Percentiles rank a stretch among this genome's conserved stretches.
Evolutionary conservation across 331 rosid genomes (phyloP).

Genomic region (Ulmus americana): DNA sequence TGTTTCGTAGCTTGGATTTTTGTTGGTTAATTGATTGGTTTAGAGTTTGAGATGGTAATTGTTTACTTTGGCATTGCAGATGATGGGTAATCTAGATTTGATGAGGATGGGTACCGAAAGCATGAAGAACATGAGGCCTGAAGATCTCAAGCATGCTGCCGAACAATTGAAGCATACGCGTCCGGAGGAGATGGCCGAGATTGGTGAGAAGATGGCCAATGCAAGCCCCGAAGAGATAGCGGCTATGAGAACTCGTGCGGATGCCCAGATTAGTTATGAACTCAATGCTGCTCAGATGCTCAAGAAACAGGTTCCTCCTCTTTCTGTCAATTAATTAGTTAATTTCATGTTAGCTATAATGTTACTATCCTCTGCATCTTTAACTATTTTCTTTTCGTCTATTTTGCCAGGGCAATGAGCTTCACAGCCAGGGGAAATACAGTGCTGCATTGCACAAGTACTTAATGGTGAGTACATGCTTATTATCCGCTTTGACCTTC

Average conservation of each 20-base stretch:
- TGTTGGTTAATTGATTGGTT: too few relatives aligned
- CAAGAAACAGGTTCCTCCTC: slow-evolving; percentile 61
- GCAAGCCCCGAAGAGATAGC: slow-evolving; percentile 81
- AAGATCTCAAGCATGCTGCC: slow-evolving; percentile 73
- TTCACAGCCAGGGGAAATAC: slow-evolving; percentile 75
- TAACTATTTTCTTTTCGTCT: slow-evolving; percentile 15
- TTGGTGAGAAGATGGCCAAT: slow-evolving; percentile 83
- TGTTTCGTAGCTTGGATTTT: too few relatives aligned
- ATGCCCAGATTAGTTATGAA: slow-evolving; percentile 63
- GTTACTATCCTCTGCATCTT: neutral
- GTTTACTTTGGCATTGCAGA: slow-evolving; percentile 39
- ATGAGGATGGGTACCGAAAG: slow-evolving; percentile 89
- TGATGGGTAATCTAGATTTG: slow-evolving; percentile 91
- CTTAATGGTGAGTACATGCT: slow-evolving; percentile 49
- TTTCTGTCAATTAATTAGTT: neutral
- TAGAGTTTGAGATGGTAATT: slow-evolving; percentile 10
- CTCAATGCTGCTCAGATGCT: slow-evolving; percentile 73
- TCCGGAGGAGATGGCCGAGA: slow-evolving; percentile 90
- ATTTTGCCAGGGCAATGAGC: slow-evolving; percentile 72
- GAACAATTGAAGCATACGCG: slow-evolving; percentile 82
- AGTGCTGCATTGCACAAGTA: slow-evolving; percentile 67
- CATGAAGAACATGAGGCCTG: slow-evolving; percentile 81
- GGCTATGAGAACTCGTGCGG: slow-evolving; percentile 60
- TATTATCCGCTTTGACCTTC: neutral
- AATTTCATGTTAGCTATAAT: neutral